Conservation (phyloP, 768 basidiomycete genomes). For the Tricholoma furcatifolium region DNA sequence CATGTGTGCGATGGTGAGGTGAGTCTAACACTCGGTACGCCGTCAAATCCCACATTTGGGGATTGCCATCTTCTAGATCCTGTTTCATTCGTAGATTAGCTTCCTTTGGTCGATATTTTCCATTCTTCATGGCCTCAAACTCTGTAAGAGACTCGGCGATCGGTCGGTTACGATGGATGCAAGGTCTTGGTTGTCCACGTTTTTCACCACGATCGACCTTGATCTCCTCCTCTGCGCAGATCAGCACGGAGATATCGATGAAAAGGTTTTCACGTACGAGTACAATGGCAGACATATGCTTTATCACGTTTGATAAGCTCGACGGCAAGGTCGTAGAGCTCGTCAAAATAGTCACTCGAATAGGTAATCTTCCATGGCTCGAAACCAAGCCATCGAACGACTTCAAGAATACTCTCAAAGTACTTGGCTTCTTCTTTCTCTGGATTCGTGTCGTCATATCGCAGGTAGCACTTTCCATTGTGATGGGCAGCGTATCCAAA, state of each 20-base stretch:
- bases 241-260: conserved; percentile 3
- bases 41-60: conserved; percentile 99
- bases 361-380: conserved; percentile 99
- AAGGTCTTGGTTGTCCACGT: conserved; percentile 76
- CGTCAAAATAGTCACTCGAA: conserved; percentile 94
- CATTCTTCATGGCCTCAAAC: conserved; percentile 91
- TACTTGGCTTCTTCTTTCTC: conserved; percentile 96
- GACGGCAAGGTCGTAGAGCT: conserved; percentile 82
- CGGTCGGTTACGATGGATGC: conserved; percentile 83
- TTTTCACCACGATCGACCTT: conserved; percentile 85
- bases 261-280: conserved; percentile 56
- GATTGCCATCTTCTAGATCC: conserved; percentile 88
- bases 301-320: conserved; percentile 88
- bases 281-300: conserved; percentile 95
- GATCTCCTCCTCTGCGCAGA: conserved; percentile 81
- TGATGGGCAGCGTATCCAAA: conserved; percentile 98
- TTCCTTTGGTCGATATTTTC: conserved; percentile 87
- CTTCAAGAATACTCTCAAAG: conserved; percentile 96
- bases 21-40: conserved; percentile 92
- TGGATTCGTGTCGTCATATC: conserved; percentile 98
- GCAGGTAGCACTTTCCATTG: conserved; percentile 88
- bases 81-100: conserved; percentile 97
- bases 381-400: conserved; percentile 93
- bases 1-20: conserved; percentile 89
- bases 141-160: conserved; percentile 84